Evolutionary conservation across 805 yeast species (phyloP), one percentile per base, ranked within the genome.

Genomic region (Blastobotrys parvus): DNA sequence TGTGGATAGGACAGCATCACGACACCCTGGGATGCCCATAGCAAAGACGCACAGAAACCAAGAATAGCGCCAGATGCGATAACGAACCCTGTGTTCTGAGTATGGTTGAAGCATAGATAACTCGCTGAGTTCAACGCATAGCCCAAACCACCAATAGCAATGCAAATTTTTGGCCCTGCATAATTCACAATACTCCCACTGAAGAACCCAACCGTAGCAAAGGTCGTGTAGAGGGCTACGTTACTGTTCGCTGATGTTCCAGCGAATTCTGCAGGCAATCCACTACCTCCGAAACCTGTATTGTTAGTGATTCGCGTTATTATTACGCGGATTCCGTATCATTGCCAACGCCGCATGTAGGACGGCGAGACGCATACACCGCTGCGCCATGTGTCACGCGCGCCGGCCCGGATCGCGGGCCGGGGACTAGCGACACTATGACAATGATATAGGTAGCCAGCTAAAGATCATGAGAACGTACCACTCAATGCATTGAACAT

Each of bases 11-110:
- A 63, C 71, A 77, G 70, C 48, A 75, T 69, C 38, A 77, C 70
- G 21, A 74, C 61, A 40, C 78, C 77, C 55, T 75, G 80, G 27
- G 79, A 78, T 22, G 78, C 72, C 82, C 82, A 77, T 40, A 75
- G 63, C 37, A 67, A 57, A 32, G 74, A 65, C 8, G 81, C 82
- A 59, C 77, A 68, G 35, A 73, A 45, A 52, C 82, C 82, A 47
- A 77, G 64, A 55, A 67, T 69, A 18, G 79, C 79, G 37, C 80
- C 80, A 19, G 78, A 70, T 49, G 73, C 73, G 43, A 76, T 69
- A 41, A 70, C 72, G 54, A 72, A 75, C 10, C 77, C 80, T 10
- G 57, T 60, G 50, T 74, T 74, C 40, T 61, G 59, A 42, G 61
- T 67, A 48, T 71, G 73, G 54, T 67, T 62, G 53, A 61, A 57